Evolutionary conservation across 108 stramenopile genomes (phyloP).

Genomic region (Schizochytrium sp.): DNA sequence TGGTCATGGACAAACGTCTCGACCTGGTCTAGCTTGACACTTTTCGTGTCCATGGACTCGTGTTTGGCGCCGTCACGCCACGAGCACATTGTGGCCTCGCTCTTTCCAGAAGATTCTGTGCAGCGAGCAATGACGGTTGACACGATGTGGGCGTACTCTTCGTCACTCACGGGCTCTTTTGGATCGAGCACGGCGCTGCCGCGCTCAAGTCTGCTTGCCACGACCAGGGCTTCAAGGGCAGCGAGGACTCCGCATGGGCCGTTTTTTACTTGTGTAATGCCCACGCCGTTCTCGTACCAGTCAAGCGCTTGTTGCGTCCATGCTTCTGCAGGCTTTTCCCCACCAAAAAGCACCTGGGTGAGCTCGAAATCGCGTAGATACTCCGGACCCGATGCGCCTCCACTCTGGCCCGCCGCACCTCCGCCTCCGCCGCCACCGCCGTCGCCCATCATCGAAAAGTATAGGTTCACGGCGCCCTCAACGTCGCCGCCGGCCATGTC

Average conservation of each 20-base stretch:
- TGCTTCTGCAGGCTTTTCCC: neutral
- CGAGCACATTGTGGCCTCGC: neutral
- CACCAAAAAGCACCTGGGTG: neutral
- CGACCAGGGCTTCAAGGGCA: neutral
- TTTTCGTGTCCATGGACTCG: neutral
- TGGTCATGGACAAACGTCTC: neutral
- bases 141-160: neutral
- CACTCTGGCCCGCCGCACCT: neutral
- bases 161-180: neutral
- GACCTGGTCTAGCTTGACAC: neutral
- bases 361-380: neutral
- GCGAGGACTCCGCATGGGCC: constrained; percentile 2
- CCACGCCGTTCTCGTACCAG: neutral
- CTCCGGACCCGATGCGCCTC: neutral
- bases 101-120: neutral
- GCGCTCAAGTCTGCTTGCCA: neutral
- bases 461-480: neutral
- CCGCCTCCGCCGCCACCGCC: neutral
- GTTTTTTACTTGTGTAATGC: neutral
- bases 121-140: neutral
- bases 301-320: neutral
- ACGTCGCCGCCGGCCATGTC: constrained; percentile 16
- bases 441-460: neutral
- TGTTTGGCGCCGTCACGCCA: neutral
- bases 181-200: neutral